Evolutionary conservation across 306 rosid genomes (phyloP).

Genomic region (Fragaria ananassa): DNA sequence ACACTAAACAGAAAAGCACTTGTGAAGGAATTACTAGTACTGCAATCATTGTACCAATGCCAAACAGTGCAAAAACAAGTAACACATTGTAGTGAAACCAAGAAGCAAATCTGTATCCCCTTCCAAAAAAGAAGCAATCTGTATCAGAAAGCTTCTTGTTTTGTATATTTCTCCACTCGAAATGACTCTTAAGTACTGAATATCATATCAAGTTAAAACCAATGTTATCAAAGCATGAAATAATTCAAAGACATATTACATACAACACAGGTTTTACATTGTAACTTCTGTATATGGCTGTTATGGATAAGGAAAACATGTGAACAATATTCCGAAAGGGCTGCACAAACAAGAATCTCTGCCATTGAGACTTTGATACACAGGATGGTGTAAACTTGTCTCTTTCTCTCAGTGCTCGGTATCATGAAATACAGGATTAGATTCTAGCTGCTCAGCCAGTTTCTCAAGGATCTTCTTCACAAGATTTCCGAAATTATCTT

Average conservation of each 20-base stretch:
- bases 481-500: conserved; percentile 40
- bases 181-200: not conserved
- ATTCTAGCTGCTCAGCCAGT: conserved; percentile 78
- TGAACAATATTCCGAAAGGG: not conserved
- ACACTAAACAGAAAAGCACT: not conserved
- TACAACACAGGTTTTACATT: not conserved
- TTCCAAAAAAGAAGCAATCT: not conserved
- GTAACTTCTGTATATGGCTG: not conserved
- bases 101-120: not conserved
- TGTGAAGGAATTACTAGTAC: not conserved
- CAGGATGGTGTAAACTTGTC: conserved; percentile 8
- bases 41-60: not conserved
- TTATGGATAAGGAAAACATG: conserved; percentile 7
- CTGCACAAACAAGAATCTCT: conserved; percentile 16
- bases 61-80: not conserved
- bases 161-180: not conserved
- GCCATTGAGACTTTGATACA: conserved; percentile 17
- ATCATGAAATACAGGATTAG: conserved; percentile 64
- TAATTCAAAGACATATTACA: not conserved
- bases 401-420: conserved; percentile 29
- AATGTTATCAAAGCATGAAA: conserved; percentile 2
- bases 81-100: not conserved
- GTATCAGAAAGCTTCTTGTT: conserved; percentile 13
- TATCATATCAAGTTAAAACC: not conserved
- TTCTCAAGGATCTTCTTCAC: conserved; percentile 53